Evolutionary conservation across 805 yeast species (phyloP), one percentile per base, ranked within the genome.

Genomic region (Candida corydali): DNA sequence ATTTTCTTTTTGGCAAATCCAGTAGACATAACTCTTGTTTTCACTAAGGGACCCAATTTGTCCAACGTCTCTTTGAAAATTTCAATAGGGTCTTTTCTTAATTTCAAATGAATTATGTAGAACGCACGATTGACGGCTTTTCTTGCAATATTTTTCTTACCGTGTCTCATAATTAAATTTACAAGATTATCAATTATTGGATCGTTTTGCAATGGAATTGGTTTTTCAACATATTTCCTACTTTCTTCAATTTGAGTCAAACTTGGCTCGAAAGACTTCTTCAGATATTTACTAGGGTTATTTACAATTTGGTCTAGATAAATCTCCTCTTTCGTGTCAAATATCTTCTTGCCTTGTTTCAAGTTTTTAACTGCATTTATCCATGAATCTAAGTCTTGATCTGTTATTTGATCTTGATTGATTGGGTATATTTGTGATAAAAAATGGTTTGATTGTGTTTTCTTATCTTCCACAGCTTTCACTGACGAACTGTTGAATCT

Each of bases 151-250:
- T 85, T 76, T 59, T 89, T 93, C 59, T 81, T 80, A 29, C 98
- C 98, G 55, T 86, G 81, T 54, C 86, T 79, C 98, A 93, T 93
- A 43, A 93, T 79, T 65, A 88, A 71, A 55, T 88, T 88, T 37
- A 86, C 81, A 52, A 93, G 76, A 49, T 84, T 81, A 34, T 80
- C 80, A 33, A 89, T 68, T 15, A 80, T 75, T n/a, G 85, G 82
- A 49, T 87, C 93, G 30, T 65, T 62, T 45, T 70, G 68, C 18
- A 65, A 52, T 18, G 96, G 95, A 20, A 86, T 63, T 9, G 76
- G 73, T 42, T 65, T 63, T 27, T 59, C 66, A 40, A 70, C 63
- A 34, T 82, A 61, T 9, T 55, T 57, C 38, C 71, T 76, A 29
- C 67, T 67, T 55, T 86, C 78, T 4, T 65, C 71, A 17, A 75